Conservation (phyloP, 805 yeast species). For the Saccharomycopsis fodiens region DNA sequence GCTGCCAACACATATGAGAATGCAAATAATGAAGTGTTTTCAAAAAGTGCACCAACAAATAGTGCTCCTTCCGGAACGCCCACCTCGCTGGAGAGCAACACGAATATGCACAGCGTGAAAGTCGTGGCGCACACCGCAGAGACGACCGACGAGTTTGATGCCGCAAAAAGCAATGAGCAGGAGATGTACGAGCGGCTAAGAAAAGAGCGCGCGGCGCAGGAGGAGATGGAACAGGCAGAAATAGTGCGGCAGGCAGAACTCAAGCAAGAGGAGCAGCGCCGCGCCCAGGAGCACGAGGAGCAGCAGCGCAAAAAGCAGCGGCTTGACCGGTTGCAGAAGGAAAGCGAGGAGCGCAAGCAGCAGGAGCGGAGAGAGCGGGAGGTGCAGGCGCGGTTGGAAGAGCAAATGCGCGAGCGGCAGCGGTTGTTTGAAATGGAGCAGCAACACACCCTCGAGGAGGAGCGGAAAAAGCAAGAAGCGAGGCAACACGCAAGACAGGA, state of each 20-base stretch:
- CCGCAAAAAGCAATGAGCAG: constrained; percentile 7
- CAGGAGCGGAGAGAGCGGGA: constrained; percentile 1
- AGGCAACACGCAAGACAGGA: constrained; percentile 2
- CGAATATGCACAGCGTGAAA: neutral
- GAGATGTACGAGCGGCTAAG: constrained; percentile 16
- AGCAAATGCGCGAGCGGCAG: constrained; percentile 1
- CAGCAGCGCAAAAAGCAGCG: constrained; percentile 5
- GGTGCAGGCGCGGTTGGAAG: neutral
- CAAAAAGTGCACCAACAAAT: neutral
- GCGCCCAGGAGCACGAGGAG: neutral
- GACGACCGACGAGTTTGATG: neutral
- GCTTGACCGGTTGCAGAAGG: neutral
- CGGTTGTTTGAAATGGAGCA: neutral
- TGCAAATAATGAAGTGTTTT: neutral
- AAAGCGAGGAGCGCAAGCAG: neutral
- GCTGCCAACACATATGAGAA: neutral
- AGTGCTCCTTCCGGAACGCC: neutral
- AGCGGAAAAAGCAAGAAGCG: no score
- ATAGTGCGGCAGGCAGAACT: constrained; percentile 7
- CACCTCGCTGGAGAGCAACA: neutral
- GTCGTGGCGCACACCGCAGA: neutral
- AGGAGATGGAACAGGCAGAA: constrained; percentile 6
- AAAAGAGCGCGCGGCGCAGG: constrained; percentile 14
- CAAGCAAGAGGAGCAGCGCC: constrained; percentile 3
- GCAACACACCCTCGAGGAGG: no score